phyloP scores from a whole-genome alignment of 345 rosid genomes.

The Schrenkiella parvula region DNA sequence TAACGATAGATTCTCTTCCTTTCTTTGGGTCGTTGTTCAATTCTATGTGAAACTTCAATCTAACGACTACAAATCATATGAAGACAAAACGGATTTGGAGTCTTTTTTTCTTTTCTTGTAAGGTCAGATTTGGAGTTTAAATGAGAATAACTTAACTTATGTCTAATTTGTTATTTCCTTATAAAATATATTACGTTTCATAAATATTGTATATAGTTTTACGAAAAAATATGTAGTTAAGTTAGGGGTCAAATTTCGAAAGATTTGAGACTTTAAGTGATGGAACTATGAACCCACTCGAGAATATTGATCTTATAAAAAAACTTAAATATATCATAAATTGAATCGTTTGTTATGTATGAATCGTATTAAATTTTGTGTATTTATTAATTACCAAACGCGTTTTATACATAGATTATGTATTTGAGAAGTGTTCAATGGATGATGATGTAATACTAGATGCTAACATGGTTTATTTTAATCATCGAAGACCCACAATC shows the following conservation, averaged over 20 bases:
- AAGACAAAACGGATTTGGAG: background rate
- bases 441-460: slow-evolving; percentile 18
- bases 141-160: background rate
- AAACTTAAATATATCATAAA: background rate
- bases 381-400: background rate
- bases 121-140: background rate
- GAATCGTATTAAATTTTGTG: background rate
- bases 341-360: background rate
- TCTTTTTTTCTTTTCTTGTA: background rate
- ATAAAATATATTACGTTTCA: background rate
- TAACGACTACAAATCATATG: slow-evolving; percentile 3
- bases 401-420: background rate
- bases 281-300: background rate
- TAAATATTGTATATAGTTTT: no score
- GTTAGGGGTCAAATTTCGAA: background rate
- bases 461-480: background rate
- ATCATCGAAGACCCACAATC: slow-evolving; percentile 14
- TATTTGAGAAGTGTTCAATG: slow-evolving; percentile 9
- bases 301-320: background rate
- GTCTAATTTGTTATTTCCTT: background rate
- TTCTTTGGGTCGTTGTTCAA: background rate
- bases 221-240: no score
- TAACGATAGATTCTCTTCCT: slow-evolving; percentile 14
- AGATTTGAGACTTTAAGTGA: background rate
- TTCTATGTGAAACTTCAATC: background rate